A percentile compares a stretch with the other conserved stretches of the same genome.
These are phyloP conservation scores for Collybia nuda DNA, from an alignment of 768 basidiomycete genomes.

Conservation along the genomic window DNA sequence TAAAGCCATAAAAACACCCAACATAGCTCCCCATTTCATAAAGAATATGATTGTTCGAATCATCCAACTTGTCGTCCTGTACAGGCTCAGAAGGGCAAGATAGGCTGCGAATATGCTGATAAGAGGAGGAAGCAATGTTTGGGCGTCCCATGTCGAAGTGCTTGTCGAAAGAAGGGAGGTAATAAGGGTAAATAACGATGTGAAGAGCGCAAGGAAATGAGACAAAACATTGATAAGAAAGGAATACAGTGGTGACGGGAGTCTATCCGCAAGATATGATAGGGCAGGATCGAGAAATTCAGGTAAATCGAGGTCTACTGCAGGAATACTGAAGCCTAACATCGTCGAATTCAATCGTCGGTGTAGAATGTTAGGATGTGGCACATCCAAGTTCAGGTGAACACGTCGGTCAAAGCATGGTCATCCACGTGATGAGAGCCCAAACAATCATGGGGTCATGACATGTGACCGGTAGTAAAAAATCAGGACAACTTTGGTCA, in stretches of 20 bases:
- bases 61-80: constrained; percentile 78
- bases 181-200: constrained; percentile 48
- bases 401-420: background rate
- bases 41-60: constrained; percentile 66
- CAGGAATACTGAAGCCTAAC: constrained; percentile 4
- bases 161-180: constrained; percentile 46
- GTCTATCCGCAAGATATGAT: constrained; percentile 47
- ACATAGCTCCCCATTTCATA: constrained; percentile 73
- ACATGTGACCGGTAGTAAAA: no score
- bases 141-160: constrained; percentile 64
- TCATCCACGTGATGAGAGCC: no score
- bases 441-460: no score
- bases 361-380: constrained; percentile 3
- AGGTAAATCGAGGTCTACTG: constrained; percentile 34
- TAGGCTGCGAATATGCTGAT: constrained; percentile 74
- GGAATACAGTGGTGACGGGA: constrained; percentile 58
- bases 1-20: constrained; percentile 52
- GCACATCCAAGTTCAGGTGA: background rate
- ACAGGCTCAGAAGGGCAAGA: constrained; percentile 72
- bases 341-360: constrained; percentile 18
- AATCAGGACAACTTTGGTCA: no score
- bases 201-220: constrained; percentile 48
- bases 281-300: constrained; percentile 54
- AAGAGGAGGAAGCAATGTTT: constrained; percentile 70
- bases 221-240: constrained; percentile 51